These are phyloP conservation scores for Echites panduratus DNA, from an alignment of 257 asterid genomes.

Conservation along the genomic window DNA sequence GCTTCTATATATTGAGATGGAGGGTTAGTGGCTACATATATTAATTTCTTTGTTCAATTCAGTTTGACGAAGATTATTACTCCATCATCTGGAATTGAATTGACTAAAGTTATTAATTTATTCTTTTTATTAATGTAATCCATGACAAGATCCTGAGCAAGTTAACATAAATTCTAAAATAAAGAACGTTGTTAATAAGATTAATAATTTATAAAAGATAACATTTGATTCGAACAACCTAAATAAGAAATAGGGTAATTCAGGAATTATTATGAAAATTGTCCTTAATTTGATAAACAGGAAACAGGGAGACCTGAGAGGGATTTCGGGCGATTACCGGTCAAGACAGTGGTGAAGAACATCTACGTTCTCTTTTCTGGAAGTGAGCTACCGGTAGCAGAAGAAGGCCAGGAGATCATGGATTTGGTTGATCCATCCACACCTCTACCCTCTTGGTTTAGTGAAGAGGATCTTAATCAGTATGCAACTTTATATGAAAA, in stretches of 20 bases:
- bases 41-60: background rate
- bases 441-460: slow-evolving; percentile 32
- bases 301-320: slow-evolving; percentile 39
- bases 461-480: slow-evolving; percentile 27
- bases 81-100: too few relatives aligned
- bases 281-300: too few relatives aligned
- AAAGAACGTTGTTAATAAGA: too few relatives aligned
- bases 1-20: slow-evolving; percentile 22
- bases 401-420: slow-evolving; percentile 52
- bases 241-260: too few relatives aligned
- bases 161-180: too few relatives aligned
- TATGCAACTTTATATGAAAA: slow-evolving; percentile 27
- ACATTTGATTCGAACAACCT: too few relatives aligned
- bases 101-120: too few relatives aligned
- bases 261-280: background rate
- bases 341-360: slow-evolving; percentile 49
- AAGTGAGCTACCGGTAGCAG: slow-evolving; percentile 47
- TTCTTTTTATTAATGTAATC: too few relatives aligned
- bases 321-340: slow-evolving; percentile 48
- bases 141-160: too few relatives aligned
- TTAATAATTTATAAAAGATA: too few relatives aligned
- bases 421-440: slow-evolving; percentile 36
- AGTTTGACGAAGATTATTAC: too few relatives aligned
- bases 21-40: too few relatives aligned
- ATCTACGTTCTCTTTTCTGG: slow-evolving; percentile 51